Evolutionary conservation across 371 early-diverging fungal species (phyloP), one percentile per base, ranked within the genome.

Genomic region (Rhizopus arrhizus): DNA sequence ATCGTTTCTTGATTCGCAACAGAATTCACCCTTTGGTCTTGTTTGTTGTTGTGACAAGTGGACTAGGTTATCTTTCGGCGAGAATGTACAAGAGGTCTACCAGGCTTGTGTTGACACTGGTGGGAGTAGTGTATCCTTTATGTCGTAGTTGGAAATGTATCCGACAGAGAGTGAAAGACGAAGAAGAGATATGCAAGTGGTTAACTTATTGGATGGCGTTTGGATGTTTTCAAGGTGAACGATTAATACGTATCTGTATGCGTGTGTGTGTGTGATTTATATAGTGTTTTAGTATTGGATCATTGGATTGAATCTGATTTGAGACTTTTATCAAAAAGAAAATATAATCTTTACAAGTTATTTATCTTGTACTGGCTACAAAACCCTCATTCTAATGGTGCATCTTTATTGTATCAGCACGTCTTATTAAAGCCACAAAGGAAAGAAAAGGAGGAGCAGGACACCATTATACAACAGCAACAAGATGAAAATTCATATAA

Each of bases 121-220:
- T 82, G 0, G 82, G 80, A 11, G 80, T 76, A 3, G 38, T 70
- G 3, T 82, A 82, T 32, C 82, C 82, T 51, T 56, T 74, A 3
- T 73, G 69, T 62, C 59, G 63, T 15, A 75, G 75, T 50, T 68
- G 74, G 76, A 56, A 68, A 40, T 45, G 65, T 7, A 61, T 71
- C 13, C 70, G 64, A 56, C 22, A 52, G 42, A 36, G 28, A 40
- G 29, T 43, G 61, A 12, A 49, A 32, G 43, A 53, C 29, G 32
- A 47, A 2, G 55, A 57, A 33, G 22, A 59, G 34, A 45, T 64
- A 15, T 75, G 72, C 53, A 62, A 72, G 15, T 83, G 83, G 83
- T 58, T 83, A 22, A 80, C 81, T 47, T 83, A 83, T 59, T 83
- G 83, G 83, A 61, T 77, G 38, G 40, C 80, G 2, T 83, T 74